These are phyloP conservation scores for Trichosporon ovoides DNA, from an alignment of 1,284 basidiomycete genomes.

Conservation along the genomic window DNA sequence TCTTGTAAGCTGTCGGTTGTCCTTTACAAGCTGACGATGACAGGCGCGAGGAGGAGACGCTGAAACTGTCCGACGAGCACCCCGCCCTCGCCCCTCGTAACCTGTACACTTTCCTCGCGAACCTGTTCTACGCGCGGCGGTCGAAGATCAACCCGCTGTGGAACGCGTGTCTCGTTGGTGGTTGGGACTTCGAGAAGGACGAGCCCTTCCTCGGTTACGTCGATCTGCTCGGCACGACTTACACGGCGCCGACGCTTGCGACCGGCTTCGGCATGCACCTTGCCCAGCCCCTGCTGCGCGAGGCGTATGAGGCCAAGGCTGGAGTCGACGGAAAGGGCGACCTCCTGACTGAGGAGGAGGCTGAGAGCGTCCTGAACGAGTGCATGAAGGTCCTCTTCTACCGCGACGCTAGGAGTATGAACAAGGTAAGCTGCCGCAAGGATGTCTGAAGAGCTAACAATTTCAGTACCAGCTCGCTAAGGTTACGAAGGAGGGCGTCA, in stretches of 20 bases:
- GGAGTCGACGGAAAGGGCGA: slow-evolving; percentile 74
- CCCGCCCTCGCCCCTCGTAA: slow-evolving; percentile 72
- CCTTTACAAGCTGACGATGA: not conserved
- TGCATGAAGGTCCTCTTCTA: slow-evolving; percentile 96
- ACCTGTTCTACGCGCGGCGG: slow-evolving; percentile 84
- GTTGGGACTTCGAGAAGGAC: slow-evolving; percentile 68
- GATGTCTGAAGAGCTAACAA: not conserved
- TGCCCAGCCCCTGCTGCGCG: slow-evolving; percentile 85
- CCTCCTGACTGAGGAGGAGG: slow-evolving; percentile 70
- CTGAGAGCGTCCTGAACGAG: slow-evolving; percentile 70
- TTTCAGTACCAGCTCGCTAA: slow-evolving; percentile 88
- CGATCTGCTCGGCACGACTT: slow-evolving; percentile 96
- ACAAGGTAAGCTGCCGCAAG: slow-evolving; percentile 63
- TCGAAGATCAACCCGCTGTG: slow-evolving; percentile 89
- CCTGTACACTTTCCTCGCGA: slow-evolving; percentile 87
- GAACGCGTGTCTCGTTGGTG: slow-evolving; percentile 94
- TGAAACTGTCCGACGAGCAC: slow-evolving; percentile 71
- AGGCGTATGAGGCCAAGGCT: slow-evolving; percentile 55
- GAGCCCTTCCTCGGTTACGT: slow-evolving; percentile 82
- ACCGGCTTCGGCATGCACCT: slow-evolving; percentile 96
- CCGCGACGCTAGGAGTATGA: slow-evolving; percentile 89
- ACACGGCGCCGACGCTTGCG: slow-evolving; percentile 87
- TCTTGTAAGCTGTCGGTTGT: slow-evolving; percentile 36
- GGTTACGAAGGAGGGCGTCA: slow-evolving; percentile 70
- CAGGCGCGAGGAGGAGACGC: slow-evolving; percentile 60